Conservation (phyloP, 768 basidiomycete species). For the Collybia sordida region DNA sequence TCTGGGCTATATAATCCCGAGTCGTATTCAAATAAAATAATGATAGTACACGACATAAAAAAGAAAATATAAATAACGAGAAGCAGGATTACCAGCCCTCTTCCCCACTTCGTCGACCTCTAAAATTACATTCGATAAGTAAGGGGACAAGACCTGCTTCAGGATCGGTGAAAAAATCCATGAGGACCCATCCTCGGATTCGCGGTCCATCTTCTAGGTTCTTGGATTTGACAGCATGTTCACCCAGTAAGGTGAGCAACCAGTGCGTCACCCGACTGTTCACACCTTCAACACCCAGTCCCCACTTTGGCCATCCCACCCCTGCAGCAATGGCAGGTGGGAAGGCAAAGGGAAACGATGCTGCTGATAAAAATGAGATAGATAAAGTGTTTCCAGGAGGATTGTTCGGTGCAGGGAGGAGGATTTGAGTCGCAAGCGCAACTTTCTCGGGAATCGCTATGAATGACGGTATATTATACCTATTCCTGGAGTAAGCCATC, state of each 20-base stretch:
- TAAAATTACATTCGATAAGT: constrained; percentile 78
- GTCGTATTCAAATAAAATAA: no score
- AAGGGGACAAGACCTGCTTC: constrained; percentile 57
- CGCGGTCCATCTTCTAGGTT: constrained; percentile 30
- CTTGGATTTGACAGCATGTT: constrained; percentile 8
- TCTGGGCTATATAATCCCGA: no score
- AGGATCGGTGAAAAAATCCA: constrained; percentile 74
- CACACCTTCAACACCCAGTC: constrained; percentile 83
- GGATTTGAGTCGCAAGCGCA: constrained; percentile 49
- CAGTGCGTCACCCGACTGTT: constrained; percentile 75
- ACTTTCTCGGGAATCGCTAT: constrained; percentile 85
- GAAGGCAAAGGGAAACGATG: constrained; percentile 76
- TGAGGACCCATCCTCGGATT: constrained; percentile 72
- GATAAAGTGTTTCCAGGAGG: constrained; percentile 48
- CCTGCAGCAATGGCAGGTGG: constrained; percentile 80
- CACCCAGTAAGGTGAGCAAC: constrained; percentile 56
- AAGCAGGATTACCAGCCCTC: constrained; percentile 17
- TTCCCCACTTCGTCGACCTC: constrained; percentile 32
- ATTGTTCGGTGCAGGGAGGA: constrained; percentile 39
- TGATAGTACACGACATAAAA: no score
- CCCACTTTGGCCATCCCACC: constrained; percentile 76
- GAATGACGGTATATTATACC: constrained; percentile 83
- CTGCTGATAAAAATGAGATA: constrained; percentile 81
- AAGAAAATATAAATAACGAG: neutral
- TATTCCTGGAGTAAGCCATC: constrained; percentile 20